phyloP scores from a whole-genome alignment of 768 basidiomycete species.

The Termitomyces titanicus region DNA sequence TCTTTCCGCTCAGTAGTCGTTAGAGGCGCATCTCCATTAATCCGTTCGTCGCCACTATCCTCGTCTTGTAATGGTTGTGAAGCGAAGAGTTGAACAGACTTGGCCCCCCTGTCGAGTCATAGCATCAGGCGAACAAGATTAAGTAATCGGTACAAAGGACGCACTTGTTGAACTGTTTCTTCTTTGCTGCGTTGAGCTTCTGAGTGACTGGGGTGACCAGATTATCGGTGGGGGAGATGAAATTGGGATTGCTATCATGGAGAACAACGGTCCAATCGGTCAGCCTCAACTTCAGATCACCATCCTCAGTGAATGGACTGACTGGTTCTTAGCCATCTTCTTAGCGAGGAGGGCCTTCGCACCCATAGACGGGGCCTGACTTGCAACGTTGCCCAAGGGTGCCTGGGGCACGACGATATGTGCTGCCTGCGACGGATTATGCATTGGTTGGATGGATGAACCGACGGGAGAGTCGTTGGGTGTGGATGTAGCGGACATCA shows the following conservation, averaged over 20 bases:
- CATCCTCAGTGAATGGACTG: slow-evolving; percentile 27
- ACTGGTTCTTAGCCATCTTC: slow-evolving; percentile 89
- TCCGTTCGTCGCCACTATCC: slow-evolving; percentile 36
- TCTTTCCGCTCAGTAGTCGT: slow-evolving; percentile 24
- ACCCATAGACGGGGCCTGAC: slow-evolving; percentile 69
- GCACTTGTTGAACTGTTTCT: slow-evolving; percentile 91
- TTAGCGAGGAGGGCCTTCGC: slow-evolving; percentile 92
- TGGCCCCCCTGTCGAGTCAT: slow-evolving; percentile 44
- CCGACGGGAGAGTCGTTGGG: slow-evolving; percentile 64
- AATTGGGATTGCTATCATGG: slow-evolving; percentile 70
- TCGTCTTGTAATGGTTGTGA: slow-evolving; percentile 34
- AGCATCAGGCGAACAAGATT: slow-evolving; percentile 5
- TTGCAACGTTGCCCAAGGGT: slow-evolving; percentile 65
- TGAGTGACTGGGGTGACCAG: slow-evolving; percentile 92
- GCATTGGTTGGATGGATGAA: slow-evolving; percentile 74
- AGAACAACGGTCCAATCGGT: slow-evolving; percentile 4
- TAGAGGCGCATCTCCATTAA: slow-evolving; percentile 19
- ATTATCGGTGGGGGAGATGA: slow-evolving; percentile 92
- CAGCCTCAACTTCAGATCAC: slow-evolving; percentile 6
- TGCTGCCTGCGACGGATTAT: slow-evolving; percentile 81
- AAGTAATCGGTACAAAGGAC: slow-evolving; percentile 21
- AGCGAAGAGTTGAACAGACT: slow-evolving; percentile 61
- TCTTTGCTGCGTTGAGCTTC: slow-evolving; percentile 87
- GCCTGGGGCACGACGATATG: slow-evolving; percentile 76
- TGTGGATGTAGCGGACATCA: slow-evolving; percentile 40